These are phyloP conservation scores for Amborella trichopoda DNA, from an alignment of 164 flowering plant species.

Conservation along the genomic window DNA sequence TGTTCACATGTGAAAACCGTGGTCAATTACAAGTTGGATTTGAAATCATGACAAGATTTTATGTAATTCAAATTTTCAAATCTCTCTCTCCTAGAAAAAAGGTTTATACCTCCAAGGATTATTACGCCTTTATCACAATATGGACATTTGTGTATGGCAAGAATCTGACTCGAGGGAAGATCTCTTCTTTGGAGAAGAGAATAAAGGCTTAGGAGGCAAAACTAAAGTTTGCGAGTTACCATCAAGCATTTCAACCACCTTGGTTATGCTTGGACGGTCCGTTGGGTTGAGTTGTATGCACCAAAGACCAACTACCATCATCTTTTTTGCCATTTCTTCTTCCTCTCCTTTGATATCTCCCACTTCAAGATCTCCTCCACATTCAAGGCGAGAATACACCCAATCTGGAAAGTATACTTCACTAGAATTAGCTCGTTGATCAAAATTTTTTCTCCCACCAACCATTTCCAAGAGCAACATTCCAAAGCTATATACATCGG, in stretches of 20 bases:
- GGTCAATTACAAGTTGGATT: too few relatives aligned
- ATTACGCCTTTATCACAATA: too few relatives aligned
- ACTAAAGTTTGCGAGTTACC: neutral
- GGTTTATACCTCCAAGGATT: too few relatives aligned
- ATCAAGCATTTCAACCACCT: neutral
- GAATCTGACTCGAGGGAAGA: too few relatives aligned
- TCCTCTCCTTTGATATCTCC: neutral
- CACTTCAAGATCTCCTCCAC: neutral
- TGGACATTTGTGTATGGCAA: too few relatives aligned
- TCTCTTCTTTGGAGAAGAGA: neutral
- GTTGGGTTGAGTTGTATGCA: conserved; percentile 2
- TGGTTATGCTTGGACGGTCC: conserved; percentile 3
- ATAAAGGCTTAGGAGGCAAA: conserved; percentile 1
- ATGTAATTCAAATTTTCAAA: too few relatives aligned
- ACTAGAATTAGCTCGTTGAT: too few relatives aligned
- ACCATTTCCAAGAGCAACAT: conserved; percentile 3
- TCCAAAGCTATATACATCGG: conserved; percentile 6
- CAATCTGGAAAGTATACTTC: conserved; percentile 4
- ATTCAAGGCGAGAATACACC: neutral
- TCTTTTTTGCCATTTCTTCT: conserved; percentile 1
- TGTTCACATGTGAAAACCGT: too few relatives aligned
- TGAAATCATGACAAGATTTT: too few relatives aligned
- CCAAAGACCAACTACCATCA: neutral
- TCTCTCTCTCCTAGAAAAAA: too few relatives aligned
- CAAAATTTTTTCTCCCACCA: neutral